These are phyloP conservation scores for Colletotrichum horii DNA, from an alignment of 2,329 filamentous ascomycete genomes.

Conservation along the genomic window DNA sequence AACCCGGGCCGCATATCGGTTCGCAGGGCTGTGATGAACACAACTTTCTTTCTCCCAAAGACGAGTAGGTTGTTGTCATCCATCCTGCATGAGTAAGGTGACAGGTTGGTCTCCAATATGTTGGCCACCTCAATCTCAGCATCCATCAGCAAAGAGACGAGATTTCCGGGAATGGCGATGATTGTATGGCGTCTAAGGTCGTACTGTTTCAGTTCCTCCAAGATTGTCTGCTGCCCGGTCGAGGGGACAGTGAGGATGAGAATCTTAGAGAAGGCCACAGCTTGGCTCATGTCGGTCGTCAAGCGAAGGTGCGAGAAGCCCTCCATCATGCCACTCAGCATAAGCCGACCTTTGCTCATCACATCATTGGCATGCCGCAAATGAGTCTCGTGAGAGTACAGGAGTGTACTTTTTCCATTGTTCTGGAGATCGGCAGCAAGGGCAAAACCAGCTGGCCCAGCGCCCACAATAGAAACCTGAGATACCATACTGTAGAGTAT, in stretches of 20 bases:
- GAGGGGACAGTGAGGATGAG: conserved; percentile 4
- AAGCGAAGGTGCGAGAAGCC: background rate
- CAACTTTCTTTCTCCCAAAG: background rate
- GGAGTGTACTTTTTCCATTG: background rate
- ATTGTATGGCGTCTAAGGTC: background rate
- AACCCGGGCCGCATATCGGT: background rate
- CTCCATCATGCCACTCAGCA: background rate
- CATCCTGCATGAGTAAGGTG: conserved; percentile 8
- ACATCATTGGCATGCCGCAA: background rate
- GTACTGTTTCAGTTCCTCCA: background rate
- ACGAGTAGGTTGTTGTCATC: background rate
- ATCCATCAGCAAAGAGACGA: background rate
- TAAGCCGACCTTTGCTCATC: background rate
- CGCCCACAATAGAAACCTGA: background rate
- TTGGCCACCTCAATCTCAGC: background rate
- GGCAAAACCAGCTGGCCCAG: conserved; percentile 10
- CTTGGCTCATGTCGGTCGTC: conserved; percentile 2
- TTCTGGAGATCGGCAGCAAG: conserved; percentile 6
- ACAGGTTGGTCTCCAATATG: conserved; percentile 6
- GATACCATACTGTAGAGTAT: background rate
- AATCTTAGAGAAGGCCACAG: background rate
- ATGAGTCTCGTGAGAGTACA: conserved; percentile 7
- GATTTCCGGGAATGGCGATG: conserved; percentile 1
- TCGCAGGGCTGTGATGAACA: background rate
- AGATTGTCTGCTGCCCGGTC: conserved; percentile 4